Base-by-base conservation (phyloP, 495 filamentous ascomycete species). In the Jackrogersella multiformis region DNA sequence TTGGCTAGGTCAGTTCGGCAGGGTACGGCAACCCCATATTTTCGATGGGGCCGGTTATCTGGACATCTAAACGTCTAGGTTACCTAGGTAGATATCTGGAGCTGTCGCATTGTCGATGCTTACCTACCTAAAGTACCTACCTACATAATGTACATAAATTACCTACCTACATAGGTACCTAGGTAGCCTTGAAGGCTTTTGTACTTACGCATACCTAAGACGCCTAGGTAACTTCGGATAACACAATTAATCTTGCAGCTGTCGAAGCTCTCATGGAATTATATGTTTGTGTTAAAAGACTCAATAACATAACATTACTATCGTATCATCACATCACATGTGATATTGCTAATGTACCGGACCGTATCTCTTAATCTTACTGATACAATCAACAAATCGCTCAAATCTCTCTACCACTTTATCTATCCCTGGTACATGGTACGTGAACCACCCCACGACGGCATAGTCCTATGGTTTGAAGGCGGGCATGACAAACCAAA, bases 351-450 rank as follows among this genome's bases (percentile, higher is more conserved):
- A 21, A 36, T 18, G 8, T 20, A 53, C 1, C 20, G 15, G 24
- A 26, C 21, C 15, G 28, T 30, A 39, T 51, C 44, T 16, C 8
- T 15, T 34, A 46, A 32, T 51, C 32, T 44, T 28, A 54, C 18
- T 8, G 34, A 20, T 35, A 1, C 20, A 53, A 12, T 36, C 56
- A 64, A 64, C 56, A 69, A 69, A 69, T 69, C 66, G 51, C 66
- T 69, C 66, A 69, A 64, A 61, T 64, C 39, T 53, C 39, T 61
- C 51, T 64, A 45, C 38, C 55, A 68, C 45, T 41, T 52, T 60
- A 55, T 41, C 24, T 41, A 44, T 59, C 15, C 28, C 18, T 55
- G 46, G 38, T 23, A 16, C n/a, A n/a, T n/a, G n/a, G n/a, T n/a
- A 10, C 9, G 26, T 44, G 51, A n/a, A 59, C 30, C 52, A 68